Base-by-base conservation (phyloP, 345 rosid species). In the Triadica sebifera region DNA sequence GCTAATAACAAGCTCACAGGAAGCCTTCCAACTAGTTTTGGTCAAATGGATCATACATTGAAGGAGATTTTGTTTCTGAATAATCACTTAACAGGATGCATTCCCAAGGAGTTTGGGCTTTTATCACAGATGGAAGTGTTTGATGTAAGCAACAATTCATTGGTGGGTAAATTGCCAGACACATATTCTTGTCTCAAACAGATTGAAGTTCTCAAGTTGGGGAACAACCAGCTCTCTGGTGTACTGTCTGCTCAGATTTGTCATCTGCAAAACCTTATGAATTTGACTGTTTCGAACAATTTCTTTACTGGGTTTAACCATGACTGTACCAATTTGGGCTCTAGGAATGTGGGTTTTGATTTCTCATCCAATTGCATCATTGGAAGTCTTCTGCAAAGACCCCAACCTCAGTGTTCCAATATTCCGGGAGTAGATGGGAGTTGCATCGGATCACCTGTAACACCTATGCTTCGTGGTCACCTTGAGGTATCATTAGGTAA, bases 301-400 rank as follows among this genome's bases (percentile, higher is more conserved):
- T 94, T 92, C 93, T 89, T 92, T 78, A 91, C 98, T 34, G 98
- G 95, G 85, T 79, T 92, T 65, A 91, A 92, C 79, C 87, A 84
- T 19, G 87, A 87, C 4, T 94, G 98, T 69, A 55, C 89, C 34
- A 87, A 74, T 69, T 75, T 85, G 73, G 82, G 67, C 43, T 75
- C 70, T 58, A 79, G 90, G 57, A 81, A 81, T 65, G 79, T 74
- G 22, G 97, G 97, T 51, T 92, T 94, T 67, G 94, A 94, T 75
- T 92, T 89, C 85, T 68, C 86, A 15, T 78, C 70, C 0, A 94
- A 94, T 56, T 94, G 98, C 81, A 87, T 94, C 17, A 97, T 92
- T 12, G 93, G 94, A 34, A 83, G 85, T 73, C 75, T 80, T 65
- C 74, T 81, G 84, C 98, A 91, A 88, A 83, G 98, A 74, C 93